Evolutionary conservation across 129 eudicot genomes (phyloP).

Genomic region (Artemisia argyi): DNA sequence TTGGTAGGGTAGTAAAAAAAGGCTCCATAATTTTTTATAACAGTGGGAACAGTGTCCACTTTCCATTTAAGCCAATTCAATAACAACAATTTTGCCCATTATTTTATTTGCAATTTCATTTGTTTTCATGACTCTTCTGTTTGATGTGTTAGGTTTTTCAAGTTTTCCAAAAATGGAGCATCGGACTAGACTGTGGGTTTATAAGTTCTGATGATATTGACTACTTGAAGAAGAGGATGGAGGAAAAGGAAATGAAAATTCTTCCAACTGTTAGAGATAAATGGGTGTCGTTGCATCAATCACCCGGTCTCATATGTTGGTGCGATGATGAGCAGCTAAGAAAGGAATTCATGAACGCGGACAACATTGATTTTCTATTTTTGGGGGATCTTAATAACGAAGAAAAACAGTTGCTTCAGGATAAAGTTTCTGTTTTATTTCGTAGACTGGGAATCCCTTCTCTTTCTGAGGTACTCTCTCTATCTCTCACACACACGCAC

Average conservation of each 20-base stretch:
- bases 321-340: slow-evolving; percentile 60
- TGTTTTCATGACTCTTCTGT: neutral
- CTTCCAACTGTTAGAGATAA: slow-evolving; percentile 73
- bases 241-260: slow-evolving; percentile 46
- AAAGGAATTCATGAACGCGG: slow-evolving; percentile 60
- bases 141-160: slow-evolving; percentile 58
- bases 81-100: too few species aligned
- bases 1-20: too few species aligned
- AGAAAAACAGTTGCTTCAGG: slow-evolving; percentile 47
- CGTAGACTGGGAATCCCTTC: slow-evolving; percentile 59
- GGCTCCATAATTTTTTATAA: too few species aligned
- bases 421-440: slow-evolving; percentile 49
- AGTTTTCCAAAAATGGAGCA: slow-evolving; percentile 61
- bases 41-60: too few species aligned
- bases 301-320: slow-evolving; percentile 78
- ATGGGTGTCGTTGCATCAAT: slow-evolving; percentile 83
- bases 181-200: slow-evolving; percentile 55
- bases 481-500: slow-evolving; percentile 15
- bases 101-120: too few species aligned
- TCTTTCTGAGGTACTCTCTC: slow-evolving; percentile 61
- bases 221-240: slow-evolving; percentile 55
- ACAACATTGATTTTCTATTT: slow-evolving; percentile 54
- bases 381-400: slow-evolving; percentile 53
- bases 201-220: slow-evolving; percentile 53
- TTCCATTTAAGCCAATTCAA: too few species aligned